Evolutionary conservation across 495 filamentous ascomycete genomes (phyloP).

Genomic region (Clohesyomyces aquaticus): DNA sequence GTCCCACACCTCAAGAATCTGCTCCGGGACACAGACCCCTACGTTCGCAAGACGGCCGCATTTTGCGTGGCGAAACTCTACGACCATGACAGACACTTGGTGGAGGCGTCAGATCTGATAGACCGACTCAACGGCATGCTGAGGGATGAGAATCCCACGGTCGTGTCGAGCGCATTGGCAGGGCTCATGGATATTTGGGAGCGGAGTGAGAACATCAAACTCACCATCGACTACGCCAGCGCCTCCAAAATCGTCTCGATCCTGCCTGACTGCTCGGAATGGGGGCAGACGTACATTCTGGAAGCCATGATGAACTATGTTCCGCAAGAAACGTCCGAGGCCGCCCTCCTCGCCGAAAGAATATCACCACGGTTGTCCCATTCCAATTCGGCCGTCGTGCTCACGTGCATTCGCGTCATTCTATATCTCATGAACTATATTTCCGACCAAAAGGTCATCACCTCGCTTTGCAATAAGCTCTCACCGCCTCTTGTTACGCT

Average conservation of each 20-base stretch:
- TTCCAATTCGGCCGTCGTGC: constrained; percentile 92
- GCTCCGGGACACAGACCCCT: constrained; percentile 87
- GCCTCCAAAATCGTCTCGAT: constrained; percentile 98
- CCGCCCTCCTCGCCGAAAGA: constrained; percentile 85
- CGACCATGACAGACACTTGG: constrained; percentile 88
- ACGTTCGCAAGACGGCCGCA: constrained; percentile 96
- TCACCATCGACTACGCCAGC: constrained; percentile 96
- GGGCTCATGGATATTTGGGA: constrained; percentile 98
- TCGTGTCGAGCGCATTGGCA: constrained; percentile 91
- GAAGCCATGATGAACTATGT: constrained; percentile 98
- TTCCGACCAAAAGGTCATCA: constrained; percentile 86
- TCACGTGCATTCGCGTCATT: constrained; percentile 94
- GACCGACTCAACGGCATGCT: constrained; percentile 88
- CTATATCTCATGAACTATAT: constrained; percentile 99
- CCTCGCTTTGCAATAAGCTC: constrained; percentile 85
- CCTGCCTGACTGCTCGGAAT: constrained; percentile 96
- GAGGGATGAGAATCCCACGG: constrained; percentile 94
- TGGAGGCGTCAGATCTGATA: constrained; percentile 89
- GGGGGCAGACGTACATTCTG: constrained; percentile 98
- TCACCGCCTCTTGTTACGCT: constrained; percentile 95
- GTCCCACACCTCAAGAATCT: constrained; percentile 80
- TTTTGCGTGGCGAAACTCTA: constrained; percentile 98
- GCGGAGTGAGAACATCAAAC: constrained; percentile 92
- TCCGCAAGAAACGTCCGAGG: constrained; percentile 86
- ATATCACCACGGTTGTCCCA: constrained; percentile 93